These are phyloP conservation scores for Pelagophyceae sp. DNA, from an alignment of 352 stramenopile genomes.

Conservation along the genomic window DNA sequence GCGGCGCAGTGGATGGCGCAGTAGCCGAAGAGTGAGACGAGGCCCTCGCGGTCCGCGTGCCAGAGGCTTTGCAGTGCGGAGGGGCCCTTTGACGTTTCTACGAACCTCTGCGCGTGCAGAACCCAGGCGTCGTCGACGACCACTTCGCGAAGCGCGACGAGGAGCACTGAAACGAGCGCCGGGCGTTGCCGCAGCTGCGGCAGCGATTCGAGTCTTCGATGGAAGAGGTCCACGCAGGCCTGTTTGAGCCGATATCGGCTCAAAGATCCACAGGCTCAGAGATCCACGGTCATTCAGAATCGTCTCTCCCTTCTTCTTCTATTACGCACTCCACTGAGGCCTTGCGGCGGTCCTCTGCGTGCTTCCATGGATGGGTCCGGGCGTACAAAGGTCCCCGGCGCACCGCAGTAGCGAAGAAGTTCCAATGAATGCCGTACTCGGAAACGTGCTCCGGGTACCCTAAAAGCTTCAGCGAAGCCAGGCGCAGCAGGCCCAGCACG, in stretches of 20 bases:
- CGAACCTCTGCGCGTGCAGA: constrained; percentile 57
- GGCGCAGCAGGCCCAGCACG: constrained; percentile 10
- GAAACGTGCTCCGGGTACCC: constrained; percentile 78
- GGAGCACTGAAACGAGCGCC: too few species aligned
- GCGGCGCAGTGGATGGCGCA: constrained; percentile 65
- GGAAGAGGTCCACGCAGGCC: constrained; percentile 45
- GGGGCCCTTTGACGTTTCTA: too few species aligned
- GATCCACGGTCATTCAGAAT: not conserved
- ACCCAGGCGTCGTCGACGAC: constrained; percentile 51
- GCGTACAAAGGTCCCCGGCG: constrained; percentile 43
- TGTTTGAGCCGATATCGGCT: constrained; percentile 29
- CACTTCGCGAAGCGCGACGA: not conserved
- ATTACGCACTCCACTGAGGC: too few species aligned
- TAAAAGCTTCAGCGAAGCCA: constrained; percentile 5
- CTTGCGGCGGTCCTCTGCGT: too few species aligned
- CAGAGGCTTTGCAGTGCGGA: constrained; percentile 66
- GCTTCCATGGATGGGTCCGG: not conserved
- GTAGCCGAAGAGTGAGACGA: constrained; percentile 85
- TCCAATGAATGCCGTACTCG: constrained; percentile 99
- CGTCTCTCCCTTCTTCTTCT: too few species aligned
- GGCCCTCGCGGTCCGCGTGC: constrained; percentile 85
- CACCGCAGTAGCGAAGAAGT: constrained; percentile 99
- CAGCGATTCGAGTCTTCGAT: constrained; percentile 66
- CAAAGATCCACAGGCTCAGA: not conserved
- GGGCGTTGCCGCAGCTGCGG: too few species aligned